Percentiles rank a stretch among this genome's conserved stretches.
Conservation (phyloP, 306 rosid species). For the Vigna hirtella region DNA sequence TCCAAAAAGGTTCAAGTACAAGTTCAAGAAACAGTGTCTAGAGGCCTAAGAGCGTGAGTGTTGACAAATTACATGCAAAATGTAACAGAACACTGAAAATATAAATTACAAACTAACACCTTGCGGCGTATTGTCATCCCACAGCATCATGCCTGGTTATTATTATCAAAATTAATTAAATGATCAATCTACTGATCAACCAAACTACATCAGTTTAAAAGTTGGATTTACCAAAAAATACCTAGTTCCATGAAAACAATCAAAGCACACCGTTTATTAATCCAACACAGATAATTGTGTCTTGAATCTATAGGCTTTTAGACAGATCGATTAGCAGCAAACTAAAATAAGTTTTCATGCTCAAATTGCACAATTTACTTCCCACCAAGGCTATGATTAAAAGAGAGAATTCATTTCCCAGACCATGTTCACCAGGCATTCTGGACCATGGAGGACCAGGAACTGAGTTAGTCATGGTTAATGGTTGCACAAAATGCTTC, state of each 20-base stretch:
- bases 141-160: slow-evolving; percentile 6
- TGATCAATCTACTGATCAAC: slow-evolving; percentile 32
- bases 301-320: slow-evolving; percentile 19
- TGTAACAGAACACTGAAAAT: slow-evolving; percentile 31
- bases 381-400: slow-evolving; percentile 24
- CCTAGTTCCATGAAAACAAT: slow-evolving; percentile 35
- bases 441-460: slow-evolving; percentile 33
- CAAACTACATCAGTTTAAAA: slow-evolving; percentile 18
- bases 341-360: slow-evolving; percentile 24
- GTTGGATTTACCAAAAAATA: slow-evolving; percentile 29
- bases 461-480: slow-evolving; percentile 21
- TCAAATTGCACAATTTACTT: slow-evolving; percentile 37
- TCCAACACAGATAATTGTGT: slow-evolving; percentile 9
- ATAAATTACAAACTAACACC: slow-evolving; percentile 27
- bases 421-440: slow-evolving; percentile 31
- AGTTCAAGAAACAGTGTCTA: slow-evolving; percentile 42
- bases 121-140: slow-evolving; percentile 38
- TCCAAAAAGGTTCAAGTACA: slow-evolving; percentile 39
- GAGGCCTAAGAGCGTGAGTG: slow-evolving; percentile 41
- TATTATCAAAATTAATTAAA: slow-evolving; percentile 39
- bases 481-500: slow-evolving; percentile 37
- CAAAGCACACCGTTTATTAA: slow-evolving; percentile 11
- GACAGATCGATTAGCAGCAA: slow-evolving; percentile 28
- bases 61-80: slow-evolving; percentile 42
- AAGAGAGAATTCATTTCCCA: slow-evolving; percentile 32